Evolutionary conservation across 257 asterid genomes (phyloP).

Genomic region (Nicotiana otophora): DNA sequence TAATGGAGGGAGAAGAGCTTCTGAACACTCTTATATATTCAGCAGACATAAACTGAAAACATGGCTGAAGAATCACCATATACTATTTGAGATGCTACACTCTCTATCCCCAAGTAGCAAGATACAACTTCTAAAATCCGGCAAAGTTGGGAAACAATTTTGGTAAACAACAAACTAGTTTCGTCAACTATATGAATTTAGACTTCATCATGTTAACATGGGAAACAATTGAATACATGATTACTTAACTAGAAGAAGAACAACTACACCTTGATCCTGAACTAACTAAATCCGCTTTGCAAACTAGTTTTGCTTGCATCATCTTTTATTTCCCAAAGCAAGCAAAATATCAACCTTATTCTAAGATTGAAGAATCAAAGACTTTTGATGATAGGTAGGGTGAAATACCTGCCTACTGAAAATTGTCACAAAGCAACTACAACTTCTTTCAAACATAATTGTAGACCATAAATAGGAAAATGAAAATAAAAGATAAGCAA

Average conservation of each 20-base stretch:
- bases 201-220: neutral
- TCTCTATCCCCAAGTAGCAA: neutral
- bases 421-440: too few relatives aligned
- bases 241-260: neutral
- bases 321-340: neutral
- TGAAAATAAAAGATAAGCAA: neutral
- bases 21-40: neutral
- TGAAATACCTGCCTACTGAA: neutral
- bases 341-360: neutral
- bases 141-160: neutral
- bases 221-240: neutral
- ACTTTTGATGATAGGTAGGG: neutral
- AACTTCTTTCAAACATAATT: neutral
- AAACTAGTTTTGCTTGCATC: neutral
- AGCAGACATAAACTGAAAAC: neutral
- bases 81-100: neutral
- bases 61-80: constrained; percentile 6
- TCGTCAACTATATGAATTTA: neutral
- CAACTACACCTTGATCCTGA: neutral
- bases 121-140: neutral
- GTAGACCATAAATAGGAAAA: neutral
- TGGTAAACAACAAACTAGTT: too few relatives aligned
- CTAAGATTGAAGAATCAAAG: neutral
- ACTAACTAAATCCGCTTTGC: neutral
- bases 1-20: neutral